phyloP scores from a whole-genome alignment of 2,329 filamentous ascomycete species.

The Drechslerella stenobrocha region DNA sequence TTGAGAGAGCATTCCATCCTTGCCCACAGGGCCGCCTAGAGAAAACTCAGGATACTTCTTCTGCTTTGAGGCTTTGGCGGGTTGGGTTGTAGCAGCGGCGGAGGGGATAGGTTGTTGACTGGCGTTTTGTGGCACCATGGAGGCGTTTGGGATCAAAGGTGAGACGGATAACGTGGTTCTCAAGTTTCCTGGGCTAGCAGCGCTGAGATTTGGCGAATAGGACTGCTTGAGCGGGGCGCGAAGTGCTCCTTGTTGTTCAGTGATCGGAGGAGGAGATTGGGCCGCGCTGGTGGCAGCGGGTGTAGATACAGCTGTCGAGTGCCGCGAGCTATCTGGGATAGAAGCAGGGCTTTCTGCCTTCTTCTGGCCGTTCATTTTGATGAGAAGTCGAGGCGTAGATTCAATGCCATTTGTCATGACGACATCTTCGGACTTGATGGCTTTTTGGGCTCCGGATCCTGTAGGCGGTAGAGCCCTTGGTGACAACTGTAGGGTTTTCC shows the following conservation, averaged over 20 bases:
- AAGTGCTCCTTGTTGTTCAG: conserved; percentile 1
- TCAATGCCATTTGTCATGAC: conserved; percentile 29
- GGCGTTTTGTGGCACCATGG: conserved; percentile 6
- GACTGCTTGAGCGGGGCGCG: conserved; percentile 17
- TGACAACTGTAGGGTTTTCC: conserved; percentile 12
- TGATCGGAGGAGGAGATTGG: conserved; percentile 13
- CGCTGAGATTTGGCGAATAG: conserved; percentile 14
- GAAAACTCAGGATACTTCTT: conserved; percentile 14
- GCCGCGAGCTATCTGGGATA: conserved; percentile 13
- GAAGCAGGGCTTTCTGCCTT: conserved; percentile 31
- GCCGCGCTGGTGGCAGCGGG: conserved; percentile 22
- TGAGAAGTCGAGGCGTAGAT: conserved; percentile 15
- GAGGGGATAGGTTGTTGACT: conserved; percentile 4
- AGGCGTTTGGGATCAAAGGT: conserved; percentile 15
- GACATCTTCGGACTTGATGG: conserved; percentile 17
- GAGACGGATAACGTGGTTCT: conserved; percentile 16
- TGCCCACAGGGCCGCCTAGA: conserved; percentile 3
- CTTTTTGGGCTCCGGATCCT: background rate
- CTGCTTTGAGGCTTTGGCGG: background rate
- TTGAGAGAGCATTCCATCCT: conserved; percentile 10
- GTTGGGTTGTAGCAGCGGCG: background rate
- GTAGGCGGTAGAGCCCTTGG: conserved; percentile 25
- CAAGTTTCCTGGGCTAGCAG: conserved; percentile 12
- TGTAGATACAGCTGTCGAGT: conserved; percentile 25
- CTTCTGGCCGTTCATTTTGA: conserved; percentile 33